These are phyloP conservation scores for Schizophyllum commune DNA, from an alignment of 1,284 basidiomycete genomes.

Conservation along the genomic window DNA sequence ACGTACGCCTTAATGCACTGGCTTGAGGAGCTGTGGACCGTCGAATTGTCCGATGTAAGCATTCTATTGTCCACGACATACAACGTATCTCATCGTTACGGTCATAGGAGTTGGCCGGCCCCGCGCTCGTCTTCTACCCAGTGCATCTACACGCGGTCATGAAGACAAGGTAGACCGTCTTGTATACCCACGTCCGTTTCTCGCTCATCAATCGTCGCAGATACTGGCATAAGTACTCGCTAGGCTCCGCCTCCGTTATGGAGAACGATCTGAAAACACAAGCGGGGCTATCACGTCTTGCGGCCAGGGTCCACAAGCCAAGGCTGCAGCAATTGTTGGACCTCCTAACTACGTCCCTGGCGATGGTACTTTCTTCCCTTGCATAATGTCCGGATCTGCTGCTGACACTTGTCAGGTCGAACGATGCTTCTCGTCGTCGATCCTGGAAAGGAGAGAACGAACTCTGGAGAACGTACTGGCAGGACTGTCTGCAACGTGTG, in stretches of 20 bases:
- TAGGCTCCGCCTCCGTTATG: neutral
- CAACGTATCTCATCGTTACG: neutral
- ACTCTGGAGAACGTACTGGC: neutral
- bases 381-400: neutral
- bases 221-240: neutral
- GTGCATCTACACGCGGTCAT: conserved; percentile 23
- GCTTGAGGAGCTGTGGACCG: conserved; percentile 42
- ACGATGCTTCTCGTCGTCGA: neutral
- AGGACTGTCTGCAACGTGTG: neutral
- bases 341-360: neutral
- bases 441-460: neutral
- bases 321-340: neutral
- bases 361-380: neutral
- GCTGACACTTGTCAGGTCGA: neutral
- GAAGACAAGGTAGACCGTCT: conserved; percentile 21
- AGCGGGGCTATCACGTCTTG: neutral
- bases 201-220: neutral
- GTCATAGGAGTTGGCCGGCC: conserved; percentile 14
- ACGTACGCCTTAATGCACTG: conserved; percentile 35
- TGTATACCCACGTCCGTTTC: neutral
- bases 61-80: neutral
- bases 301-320: neutral
- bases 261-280: neutral
- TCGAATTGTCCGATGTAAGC: neutral
- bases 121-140: conserved; percentile 28